phyloP scores from a whole-genome alignment of 345 rosid species.

The Pistacia vera region DNA sequence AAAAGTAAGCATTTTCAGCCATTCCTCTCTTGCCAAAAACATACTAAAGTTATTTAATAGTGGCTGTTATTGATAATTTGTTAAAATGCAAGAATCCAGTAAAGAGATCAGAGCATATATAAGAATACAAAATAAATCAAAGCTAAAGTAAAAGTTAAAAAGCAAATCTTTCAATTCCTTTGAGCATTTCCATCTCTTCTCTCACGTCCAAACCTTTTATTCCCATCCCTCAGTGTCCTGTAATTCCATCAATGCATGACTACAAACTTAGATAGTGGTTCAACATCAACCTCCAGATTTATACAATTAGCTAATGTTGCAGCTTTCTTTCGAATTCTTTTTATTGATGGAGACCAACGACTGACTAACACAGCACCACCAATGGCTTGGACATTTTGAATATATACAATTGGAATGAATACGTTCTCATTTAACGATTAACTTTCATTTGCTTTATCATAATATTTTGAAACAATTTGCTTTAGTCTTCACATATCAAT shows the following conservation, averaged over 20 bases:
- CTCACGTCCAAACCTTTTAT: neutral
- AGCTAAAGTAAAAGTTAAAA: neutral
- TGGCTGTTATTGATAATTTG: neutral
- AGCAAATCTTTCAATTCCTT: neutral
- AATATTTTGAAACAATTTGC: neutral
- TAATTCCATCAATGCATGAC: conserved; percentile 10
- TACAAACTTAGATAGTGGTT: neutral
- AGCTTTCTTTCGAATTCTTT: conserved; percentile 13
- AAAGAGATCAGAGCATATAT: neutral
- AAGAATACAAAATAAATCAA: conserved; percentile 7
- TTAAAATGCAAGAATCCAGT: neutral
- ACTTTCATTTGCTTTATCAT: neutral
- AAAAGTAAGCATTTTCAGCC: neutral
- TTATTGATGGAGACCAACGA: conserved; percentile 1
- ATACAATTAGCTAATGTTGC: neutral
- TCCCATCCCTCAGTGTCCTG: neutral
- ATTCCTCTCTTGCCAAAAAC: neutral
- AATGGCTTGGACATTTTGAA: neutral
- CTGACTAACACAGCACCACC: neutral
- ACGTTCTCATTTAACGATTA: conserved; percentile 1
- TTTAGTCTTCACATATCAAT: neutral
- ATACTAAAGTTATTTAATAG: neutral
- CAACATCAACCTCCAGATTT: conserved; percentile 2
- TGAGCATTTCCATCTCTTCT: neutral
- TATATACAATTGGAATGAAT: neutral